Base-by-base conservation (phyloP, 176 grass and related monocot species). In the Lolium rigidum region DNA sequence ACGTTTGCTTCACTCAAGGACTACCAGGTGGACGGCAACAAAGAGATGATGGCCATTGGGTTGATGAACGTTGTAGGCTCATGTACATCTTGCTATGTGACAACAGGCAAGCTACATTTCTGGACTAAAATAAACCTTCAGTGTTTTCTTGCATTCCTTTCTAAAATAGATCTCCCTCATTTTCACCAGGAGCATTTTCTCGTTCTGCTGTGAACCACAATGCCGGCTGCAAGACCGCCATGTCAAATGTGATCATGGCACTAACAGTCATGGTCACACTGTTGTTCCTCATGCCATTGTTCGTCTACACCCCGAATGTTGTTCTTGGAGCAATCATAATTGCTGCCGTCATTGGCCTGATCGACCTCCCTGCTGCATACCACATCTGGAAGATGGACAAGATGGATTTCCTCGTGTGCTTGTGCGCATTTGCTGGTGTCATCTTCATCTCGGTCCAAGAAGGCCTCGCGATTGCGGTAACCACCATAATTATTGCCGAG, bases 21-120 rank as follows among this genome's bases (percentile, higher is more conserved):
- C 76, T 98, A 98, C 88, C 91, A 95, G 87, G 88, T 98, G 22
- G 96, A 98, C 18, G 96, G 96, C 20, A 98, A 98, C 88, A 98
- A 98, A 80, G 96, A 98, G 70, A 98, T 98, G 96, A 98, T 98
- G 91, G 96, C 96, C 82, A 94, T 98, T 72, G 96, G 96, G 10
- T 83, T 98, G 56, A 98, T 98, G 96, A 98, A 98, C 90, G 85
- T 98, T 37, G 96, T 98, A 0, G 96, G 96, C n/a, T 95, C 96
- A 82, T 98, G 96, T 69, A 98, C 93, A 91, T 98, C 96, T 10
- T 98, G 96, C 79, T 98, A 98, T 70, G 88, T 98, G 57, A 95
- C 93, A 59, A 43, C 41, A 43, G 96, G 96, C 94, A 55, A 25
- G 10, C 31, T 59, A 11, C 18, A 38, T 56, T 41, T 75, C 14